Conservation (phyloP, 83 land plant species). For the Picea abies region DNA sequence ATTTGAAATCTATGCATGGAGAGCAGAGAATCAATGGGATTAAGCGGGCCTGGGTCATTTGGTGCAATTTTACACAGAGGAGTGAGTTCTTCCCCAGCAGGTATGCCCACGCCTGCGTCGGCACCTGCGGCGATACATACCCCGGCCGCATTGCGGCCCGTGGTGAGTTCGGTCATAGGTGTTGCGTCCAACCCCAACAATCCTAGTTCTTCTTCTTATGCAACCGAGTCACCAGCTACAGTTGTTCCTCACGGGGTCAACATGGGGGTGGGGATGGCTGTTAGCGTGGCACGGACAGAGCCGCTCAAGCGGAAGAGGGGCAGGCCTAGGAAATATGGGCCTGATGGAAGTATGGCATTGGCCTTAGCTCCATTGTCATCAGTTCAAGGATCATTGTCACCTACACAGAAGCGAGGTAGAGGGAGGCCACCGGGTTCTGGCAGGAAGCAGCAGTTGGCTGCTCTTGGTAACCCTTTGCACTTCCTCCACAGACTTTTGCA, state of each 20-base stretch:
- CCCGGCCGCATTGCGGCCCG: constrained; percentile 11
- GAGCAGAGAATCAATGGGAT: constrained; percentile 49
- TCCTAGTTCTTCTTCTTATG: constrained; percentile 7
- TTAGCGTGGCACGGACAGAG: constrained; percentile 13
- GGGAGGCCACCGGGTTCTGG: constrained; percentile 89
- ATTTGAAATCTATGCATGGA: constrained; percentile 48
- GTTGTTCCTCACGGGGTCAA: constrained; percentile 31
- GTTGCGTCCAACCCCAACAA: constrained; percentile 22
- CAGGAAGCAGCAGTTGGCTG: constrained; percentile 51
- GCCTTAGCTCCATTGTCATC: constrained; percentile 41
- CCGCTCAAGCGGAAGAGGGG: constrained; percentile 59
- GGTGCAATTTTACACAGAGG: constrained; percentile 40
- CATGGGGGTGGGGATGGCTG: constrained; percentile 15
- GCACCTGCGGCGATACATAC: constrained; percentile 10
- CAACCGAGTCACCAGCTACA: constrained; percentile 23
- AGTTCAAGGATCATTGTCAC: constrained; percentile 18
- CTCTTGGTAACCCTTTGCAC: constrained; percentile 30
- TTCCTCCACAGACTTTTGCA: too few species aligned
- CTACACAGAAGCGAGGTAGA: constrained; percentile 38
- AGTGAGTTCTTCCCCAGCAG: constrained; percentile 24
- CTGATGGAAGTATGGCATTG: constrained; percentile 49
- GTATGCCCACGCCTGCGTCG: constrained; percentile 25
- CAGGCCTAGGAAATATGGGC: constrained; percentile 62
- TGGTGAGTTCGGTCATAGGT: constrained; percentile 23
- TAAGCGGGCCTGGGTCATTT: constrained; percentile 35